Base-by-base conservation (phyloP, 257 asterid species). In the Solanum pinnatisectum region DNA sequence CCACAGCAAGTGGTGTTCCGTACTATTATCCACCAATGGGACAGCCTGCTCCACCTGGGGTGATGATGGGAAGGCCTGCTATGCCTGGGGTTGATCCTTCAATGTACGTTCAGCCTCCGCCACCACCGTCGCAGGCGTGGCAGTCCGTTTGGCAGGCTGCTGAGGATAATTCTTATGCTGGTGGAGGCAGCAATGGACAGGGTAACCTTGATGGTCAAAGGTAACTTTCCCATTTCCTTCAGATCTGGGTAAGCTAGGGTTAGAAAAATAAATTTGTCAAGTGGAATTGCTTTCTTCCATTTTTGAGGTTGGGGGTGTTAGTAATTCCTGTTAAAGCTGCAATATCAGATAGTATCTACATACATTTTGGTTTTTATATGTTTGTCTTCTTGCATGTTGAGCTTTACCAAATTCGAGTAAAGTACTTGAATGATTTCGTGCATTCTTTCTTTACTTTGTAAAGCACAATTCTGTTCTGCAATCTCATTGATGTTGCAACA, bases 121-220 rank as follows among this genome's bases (percentile, higher is more conserved):
- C 96, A 72, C 95, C 93, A 67, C 94, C 98, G 32, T 92, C 98
- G 63, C 98, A 94, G 92, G 96, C 97, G 79, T 95, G 98, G 98
- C 97, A 94, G 91, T 93, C 96, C 6, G 96, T 94, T 42, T 95
- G 98, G 98, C 97, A 93, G 94, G 86, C 94, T 11, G 84, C 90
- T 4, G 97, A 93, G 22, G 98, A 94, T 78, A 94, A 93, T 8
- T 88, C 96, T 5, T 95, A 94, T 77, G 98, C 89, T 49, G 90
- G 93, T 65, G 93, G 93, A 25, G 94, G 88, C 44, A 90, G 92
- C 88, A 91, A 92, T 83, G 93, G 92, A 10, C 97, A 94, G 91
- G 96, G 93, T 5, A 94, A 90, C 89, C 93, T 94, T 67, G 96
- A 94, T 85, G 98, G 94, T 65, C 93, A 93, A 92, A 94, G 98